Base-by-base conservation (phyloP, 2,329 filamentous ascomycete genomes). In the Metarhizium guizhouense region DNA sequence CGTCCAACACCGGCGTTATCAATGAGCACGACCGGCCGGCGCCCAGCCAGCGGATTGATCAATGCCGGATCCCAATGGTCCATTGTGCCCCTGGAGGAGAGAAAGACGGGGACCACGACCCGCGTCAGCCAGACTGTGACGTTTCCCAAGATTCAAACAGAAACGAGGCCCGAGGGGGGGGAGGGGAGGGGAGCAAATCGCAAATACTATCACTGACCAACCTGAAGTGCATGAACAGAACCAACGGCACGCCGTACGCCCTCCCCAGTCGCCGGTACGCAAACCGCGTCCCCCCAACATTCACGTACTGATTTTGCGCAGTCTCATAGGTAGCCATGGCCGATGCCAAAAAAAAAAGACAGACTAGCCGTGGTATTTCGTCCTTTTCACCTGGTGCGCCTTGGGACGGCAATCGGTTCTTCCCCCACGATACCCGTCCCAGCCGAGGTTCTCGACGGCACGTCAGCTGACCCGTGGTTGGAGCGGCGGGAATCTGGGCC, bases 1-100 rank as follows among this genome's bases (percentile, higher is more conserved):
- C 70, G 70, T 4, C 78, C 78, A 8, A 77, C 70, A 34, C 78
- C 77, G 1, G 73, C 67, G 58, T 75, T 75, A 67, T 81, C 77
- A 59, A 76, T 69, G 43, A 77, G 66, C 32, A 80, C 63, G 18
- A 80, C 62, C 4, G 72, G 70, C 0, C 77, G 73, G 8, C 60
- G 62, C 1, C 65, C 61, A 2, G 74, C 72, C 18, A 80, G 65
- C 29, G 67, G 65, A 54, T 78, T 76, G 63, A 80, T 59, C 32
- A 80, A 62, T 1, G 69, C 65, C 6, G 76, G 74, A 57, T 77
- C 74, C 68, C 70, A 71, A 8, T 70, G 65, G 38, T 73, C 70
- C 67, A 72, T 71, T 7, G 68, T 71, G 20, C 69, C 67, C 54
- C 70, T 72, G 47, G 30, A 45, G 6, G n/a, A 16, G 25, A 29